phyloP scores from a whole-genome alignment of 2,329 filamentous ascomycete species.

The Aureobasidium sp. region DNA sequence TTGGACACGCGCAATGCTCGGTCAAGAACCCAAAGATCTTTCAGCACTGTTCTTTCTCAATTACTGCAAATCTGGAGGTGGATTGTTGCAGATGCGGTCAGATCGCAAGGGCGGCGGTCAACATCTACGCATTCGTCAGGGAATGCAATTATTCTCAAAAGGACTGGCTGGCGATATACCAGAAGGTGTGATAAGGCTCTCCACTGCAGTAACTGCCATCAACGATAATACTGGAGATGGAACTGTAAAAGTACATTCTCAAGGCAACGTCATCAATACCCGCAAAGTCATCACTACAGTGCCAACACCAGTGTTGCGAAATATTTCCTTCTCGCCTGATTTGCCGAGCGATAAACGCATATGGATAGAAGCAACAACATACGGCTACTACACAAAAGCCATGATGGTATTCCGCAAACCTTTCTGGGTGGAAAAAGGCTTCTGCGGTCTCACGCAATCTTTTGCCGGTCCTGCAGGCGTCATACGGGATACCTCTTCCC shows the following conservation, averaged over 20 bases:
- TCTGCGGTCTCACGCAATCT: conserved; percentile 39
- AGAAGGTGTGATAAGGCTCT: conserved; percentile 15
- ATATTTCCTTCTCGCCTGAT: conserved; percentile 39
- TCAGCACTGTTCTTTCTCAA: conserved; percentile 47
- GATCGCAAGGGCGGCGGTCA: conserved; percentile 46
- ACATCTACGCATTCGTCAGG: conserved; percentile 40
- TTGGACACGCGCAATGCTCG: conserved; percentile 44
- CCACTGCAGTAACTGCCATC: conserved; percentile 25
- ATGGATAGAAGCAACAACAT: conserved; percentile 26
- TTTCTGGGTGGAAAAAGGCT: conserved; percentile 37
- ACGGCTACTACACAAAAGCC: conserved; percentile 45
- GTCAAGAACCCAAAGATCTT: conserved; percentile 40
- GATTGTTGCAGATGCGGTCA: conserved; percentile 44
- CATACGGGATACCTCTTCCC: conserved; percentile 35
- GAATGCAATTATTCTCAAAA: conserved; percentile 36
- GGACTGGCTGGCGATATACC: conserved; percentile 24
- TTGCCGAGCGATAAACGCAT: conserved; percentile 33
- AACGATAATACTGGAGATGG: neutral
- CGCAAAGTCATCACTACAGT: conserved; percentile 42
- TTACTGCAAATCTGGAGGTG: conserved; percentile 46
- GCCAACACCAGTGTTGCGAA: conserved; percentile 34
- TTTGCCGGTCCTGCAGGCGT: conserved; percentile 39
- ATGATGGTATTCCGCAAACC: conserved; percentile 38
- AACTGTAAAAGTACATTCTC: conserved; percentile 5
- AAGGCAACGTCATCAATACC: conserved; percentile 18